Conservation (phyloP, 306 rosid genomes). For the Fagus sylvatica region DNA sequence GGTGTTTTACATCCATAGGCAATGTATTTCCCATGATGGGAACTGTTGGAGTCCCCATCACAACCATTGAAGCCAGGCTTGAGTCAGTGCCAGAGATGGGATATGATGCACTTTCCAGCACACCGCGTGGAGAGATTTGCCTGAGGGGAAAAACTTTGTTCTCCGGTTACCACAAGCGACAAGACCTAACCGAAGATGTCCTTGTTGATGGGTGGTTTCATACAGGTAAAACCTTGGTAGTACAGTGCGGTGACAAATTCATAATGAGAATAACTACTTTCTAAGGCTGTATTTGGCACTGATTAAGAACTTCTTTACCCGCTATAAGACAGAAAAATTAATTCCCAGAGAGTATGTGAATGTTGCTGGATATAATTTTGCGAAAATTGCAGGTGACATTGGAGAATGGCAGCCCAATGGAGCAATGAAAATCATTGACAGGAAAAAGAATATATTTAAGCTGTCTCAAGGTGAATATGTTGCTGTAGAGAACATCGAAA, state of each 20-base stretch:
- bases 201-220: slow-evolving; percentile 95
- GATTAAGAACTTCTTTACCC: neutral
- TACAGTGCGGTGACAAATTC: neutral
- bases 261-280: neutral
- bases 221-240: slow-evolving; percentile 58
- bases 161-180: slow-evolving; percentile 81
- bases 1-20: slow-evolving; percentile 72
- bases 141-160: slow-evolving; percentile 70
- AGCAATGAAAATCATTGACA: slow-evolving; percentile 85
- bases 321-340: slow-evolving; percentile 3
- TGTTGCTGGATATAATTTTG: slow-evolving; percentile 19
- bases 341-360: neutral
- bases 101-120: slow-evolving; percentile 72
- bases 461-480: slow-evolving; percentile 95
- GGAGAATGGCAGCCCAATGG: slow-evolving; percentile 95
- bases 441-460: slow-evolving; percentile 89
- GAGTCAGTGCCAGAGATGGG: slow-evolving; percentile 73
- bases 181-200: slow-evolving; percentile 78
- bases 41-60: slow-evolving; percentile 78
- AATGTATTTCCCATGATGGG: slow-evolving; percentile 74
- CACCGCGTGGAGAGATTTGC: slow-evolving; percentile 84
- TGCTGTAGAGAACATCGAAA: slow-evolving; percentile 85
- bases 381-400: slow-evolving; percentile 71
- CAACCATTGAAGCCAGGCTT: slow-evolving; percentile 88
- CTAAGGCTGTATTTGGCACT: neutral